Evolutionary conservation across 1,284 basidiomycete genomes (phyloP).

Genomic region (Apiotrichum gracile): DNA sequence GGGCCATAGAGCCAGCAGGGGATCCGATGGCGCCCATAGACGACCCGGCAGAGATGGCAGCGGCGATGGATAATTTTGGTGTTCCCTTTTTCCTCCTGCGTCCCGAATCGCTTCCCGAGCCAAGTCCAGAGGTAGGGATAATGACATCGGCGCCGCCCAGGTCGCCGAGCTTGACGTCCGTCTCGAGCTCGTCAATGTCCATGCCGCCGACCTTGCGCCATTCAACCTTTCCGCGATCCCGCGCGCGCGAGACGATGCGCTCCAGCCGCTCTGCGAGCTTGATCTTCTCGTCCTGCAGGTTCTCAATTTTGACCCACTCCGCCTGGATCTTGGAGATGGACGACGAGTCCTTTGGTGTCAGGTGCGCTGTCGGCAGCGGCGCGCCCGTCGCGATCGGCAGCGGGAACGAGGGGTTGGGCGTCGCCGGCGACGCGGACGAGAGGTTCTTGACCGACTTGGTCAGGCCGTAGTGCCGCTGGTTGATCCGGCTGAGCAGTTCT

Average conservation of each 20-base stretch:
- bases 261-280: conserved; percentile 42
- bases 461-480: conserved; percentile 35
- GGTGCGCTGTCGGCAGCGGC: conserved; percentile 32
- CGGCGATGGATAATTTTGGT: conserved; percentile 4
- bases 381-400: conserved; percentile 27
- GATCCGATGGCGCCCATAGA: conserved; percentile 2
- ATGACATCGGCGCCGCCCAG: conserved; percentile 35
- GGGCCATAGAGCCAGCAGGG: neutral
- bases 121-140: conserved; percentile 34
- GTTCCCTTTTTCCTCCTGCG: conserved; percentile 11
- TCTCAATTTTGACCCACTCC: conserved; percentile 44
- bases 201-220: conserved; percentile 44
- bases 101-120: conserved; percentile 20
- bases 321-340: conserved; percentile 39
- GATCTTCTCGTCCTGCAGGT: conserved; percentile 45
- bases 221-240: conserved; percentile 38
- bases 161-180: conserved; percentile 20
- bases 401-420: conserved; percentile 20
- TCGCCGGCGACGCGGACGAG: conserved; percentile 7
- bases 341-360: conserved; percentile 39
- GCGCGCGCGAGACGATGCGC: conserved; percentile 37
- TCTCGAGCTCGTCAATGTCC: conserved; percentile 35
- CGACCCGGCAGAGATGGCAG: conserved; percentile 4
- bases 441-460: conserved; percentile 29
- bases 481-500: conserved; percentile 38